Evolutionary conservation across 139 green algal species (phyloP).

Genomic region (Coelastrella sp.): DNA sequence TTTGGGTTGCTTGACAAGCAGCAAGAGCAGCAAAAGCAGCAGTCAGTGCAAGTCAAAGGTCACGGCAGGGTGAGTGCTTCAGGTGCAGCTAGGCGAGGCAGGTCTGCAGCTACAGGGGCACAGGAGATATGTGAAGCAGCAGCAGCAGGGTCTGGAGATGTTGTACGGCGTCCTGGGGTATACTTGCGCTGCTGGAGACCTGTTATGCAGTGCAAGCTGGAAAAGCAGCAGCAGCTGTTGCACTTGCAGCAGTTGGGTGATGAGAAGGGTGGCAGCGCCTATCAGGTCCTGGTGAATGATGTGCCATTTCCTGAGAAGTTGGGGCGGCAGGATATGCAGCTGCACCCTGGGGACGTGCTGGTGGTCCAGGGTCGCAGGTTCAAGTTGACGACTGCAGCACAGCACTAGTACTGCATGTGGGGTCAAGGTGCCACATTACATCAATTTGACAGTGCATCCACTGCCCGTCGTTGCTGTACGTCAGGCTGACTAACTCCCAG

Average conservation of each 20-base stretch:
- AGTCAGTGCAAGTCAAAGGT: background rate
- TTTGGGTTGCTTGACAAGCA: background rate
- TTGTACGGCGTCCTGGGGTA: background rate
- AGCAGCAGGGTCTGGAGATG: no score
- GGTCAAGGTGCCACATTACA: background rate
- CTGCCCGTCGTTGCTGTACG: no score
- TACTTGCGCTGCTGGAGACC: conserved; percentile 9
- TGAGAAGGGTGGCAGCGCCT: background rate
- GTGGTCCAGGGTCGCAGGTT: conserved; percentile 18
- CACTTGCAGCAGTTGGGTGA: background rate
- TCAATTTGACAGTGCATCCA: background rate
- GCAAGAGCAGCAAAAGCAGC: conserved; percentile 19
- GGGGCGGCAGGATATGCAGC: background rate
- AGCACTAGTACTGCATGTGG: background rate
- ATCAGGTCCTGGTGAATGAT: conserved; percentile 20
- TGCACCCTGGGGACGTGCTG: conserved; percentile 5
- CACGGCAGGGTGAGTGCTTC: background rate
- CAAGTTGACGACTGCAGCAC: background rate
- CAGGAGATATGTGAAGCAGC: background rate
- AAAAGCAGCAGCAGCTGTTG: conserved; percentile 11
- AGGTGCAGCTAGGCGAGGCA: background rate
- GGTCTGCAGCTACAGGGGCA: background rate
- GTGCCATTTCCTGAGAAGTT: background rate
- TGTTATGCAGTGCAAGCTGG: background rate
- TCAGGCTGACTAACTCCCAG: no score